Percentiles rank a stretch among this genome's conserved stretches.
phyloP scores from a whole-genome alignment of 2,329 filamentous ascomycete genomes.

The Macroventuria anomochaeta region DNA sequence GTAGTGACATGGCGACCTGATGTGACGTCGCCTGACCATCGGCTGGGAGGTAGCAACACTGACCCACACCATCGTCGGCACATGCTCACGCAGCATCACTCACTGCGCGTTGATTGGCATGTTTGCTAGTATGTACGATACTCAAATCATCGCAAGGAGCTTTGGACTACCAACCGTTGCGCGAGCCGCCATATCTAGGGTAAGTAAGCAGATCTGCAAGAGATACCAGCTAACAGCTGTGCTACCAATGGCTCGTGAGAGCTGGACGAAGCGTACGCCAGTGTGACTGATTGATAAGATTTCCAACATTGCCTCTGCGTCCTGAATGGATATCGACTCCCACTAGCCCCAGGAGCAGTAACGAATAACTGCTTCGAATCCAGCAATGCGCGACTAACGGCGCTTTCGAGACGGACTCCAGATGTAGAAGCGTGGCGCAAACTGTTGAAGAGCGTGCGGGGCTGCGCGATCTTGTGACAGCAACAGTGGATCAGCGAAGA shows the following conservation, averaged over 20 bases:
- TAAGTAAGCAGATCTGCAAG: neutral
- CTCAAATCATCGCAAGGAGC: neutral
- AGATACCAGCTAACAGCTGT: neutral
- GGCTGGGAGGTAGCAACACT: neutral
- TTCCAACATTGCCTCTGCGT: neutral
- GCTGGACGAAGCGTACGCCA: neutral
- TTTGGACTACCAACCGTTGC: neutral
- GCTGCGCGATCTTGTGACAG: neutral
- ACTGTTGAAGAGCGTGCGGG: neutral
- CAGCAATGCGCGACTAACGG: constrained; percentile 3
- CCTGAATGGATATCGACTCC: neutral
- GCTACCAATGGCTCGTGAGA: neutral
- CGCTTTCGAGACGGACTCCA: neutral
- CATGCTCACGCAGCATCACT: neutral
- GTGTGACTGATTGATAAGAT: neutral
- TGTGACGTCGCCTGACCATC: neutral
- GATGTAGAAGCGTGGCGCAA: neutral
- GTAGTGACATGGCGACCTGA: neutral
- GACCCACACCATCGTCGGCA: neutral
- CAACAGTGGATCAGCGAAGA: neutral
- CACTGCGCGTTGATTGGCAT: neutral
- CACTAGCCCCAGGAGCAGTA: neutral
- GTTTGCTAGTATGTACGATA: neutral
- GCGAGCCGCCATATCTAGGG: too few species aligned
- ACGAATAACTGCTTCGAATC: neutral